These are phyloP conservation scores for Lasiodiplodia sp. DNA, from an alignment of 2,329 filamentous ascomycete species.

Conservation along the genomic window DNA sequence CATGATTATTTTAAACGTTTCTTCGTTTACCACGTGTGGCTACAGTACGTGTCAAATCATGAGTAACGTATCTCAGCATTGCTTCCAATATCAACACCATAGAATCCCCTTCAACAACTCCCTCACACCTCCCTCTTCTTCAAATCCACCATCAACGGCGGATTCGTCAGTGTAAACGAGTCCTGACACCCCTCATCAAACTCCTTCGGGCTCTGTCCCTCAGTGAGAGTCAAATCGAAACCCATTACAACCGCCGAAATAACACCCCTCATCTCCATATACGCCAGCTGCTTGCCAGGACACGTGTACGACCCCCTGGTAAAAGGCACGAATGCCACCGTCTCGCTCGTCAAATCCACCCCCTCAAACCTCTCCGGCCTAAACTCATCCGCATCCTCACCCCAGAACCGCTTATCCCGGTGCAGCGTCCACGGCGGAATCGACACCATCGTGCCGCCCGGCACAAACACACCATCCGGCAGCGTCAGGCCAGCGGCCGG, in stretches of 20 bases:
- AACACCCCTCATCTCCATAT: slow-evolving; percentile 34
- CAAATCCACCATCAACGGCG: slow-evolving; percentile 40
- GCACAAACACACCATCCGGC: slow-evolving; percentile 47
- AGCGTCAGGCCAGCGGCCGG: slow-evolving; percentile 48
- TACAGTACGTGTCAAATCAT: no score
- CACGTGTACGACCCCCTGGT: slow-evolving; percentile 6
- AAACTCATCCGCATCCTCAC: slow-evolving; percentile 34
- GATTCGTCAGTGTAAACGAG: slow-evolving; percentile 36
- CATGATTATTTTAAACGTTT: no score
- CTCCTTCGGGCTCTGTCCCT: slow-evolving; percentile 34
- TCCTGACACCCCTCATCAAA: slow-evolving; percentile 31
- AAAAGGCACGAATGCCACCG: slow-evolving; percentile 12
- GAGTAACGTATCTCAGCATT: no score
- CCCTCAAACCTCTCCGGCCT: slow-evolving; percentile 23
- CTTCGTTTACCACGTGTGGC: no score
- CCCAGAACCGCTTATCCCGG: slow-evolving; percentile 35
- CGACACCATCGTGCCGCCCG: slow-evolving; percentile 39
- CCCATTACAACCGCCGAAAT: slow-evolving; percentile 34
- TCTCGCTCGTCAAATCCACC: background rate
- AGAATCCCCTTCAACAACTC: no score
- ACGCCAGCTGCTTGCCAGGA: slow-evolving; percentile 36
- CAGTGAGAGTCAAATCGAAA: slow-evolving; percentile 36
- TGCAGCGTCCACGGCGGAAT: slow-evolving; percentile 35
- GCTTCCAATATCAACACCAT: no score
- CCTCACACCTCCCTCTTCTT: slow-evolving; percentile 27